Conservation (phyloP, 176 grass and related monocot species). For the Triticum urartu region DNA sequence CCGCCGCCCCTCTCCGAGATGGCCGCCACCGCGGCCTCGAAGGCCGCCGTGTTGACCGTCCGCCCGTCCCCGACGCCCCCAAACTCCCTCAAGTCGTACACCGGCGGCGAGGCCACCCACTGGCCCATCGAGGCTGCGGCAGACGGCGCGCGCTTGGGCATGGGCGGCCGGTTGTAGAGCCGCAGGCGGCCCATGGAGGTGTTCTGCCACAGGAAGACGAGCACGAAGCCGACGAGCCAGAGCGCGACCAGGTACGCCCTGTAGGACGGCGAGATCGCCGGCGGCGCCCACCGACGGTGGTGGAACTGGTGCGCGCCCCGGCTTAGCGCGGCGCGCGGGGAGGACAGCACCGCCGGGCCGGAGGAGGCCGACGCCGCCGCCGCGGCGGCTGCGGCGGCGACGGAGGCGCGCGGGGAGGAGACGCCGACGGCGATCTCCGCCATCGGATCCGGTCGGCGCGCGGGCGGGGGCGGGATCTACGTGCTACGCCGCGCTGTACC, state of each 20-base stretch:
- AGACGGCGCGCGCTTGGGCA: conserved; percentile 36
- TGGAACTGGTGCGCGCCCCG: conserved; percentile 22
- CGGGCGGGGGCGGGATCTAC: conserved; percentile 21
- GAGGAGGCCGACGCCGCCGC: neutral
- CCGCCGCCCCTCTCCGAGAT: conserved; percentile 68
- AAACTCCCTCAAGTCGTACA: conserved; percentile 73
- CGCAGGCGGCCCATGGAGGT: conserved; percentile 38
- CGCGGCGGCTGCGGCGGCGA: neutral
- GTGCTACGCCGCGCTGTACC: conserved; percentile 21
- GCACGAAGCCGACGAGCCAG: conserved; percentile 56
- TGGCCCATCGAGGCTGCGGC: conserved; percentile 11
- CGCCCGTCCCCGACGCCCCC: conserved; percentile 73
- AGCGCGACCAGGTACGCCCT: conserved; percentile 40
- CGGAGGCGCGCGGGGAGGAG: conserved; percentile 40
- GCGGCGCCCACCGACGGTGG: conserved; percentile 35
- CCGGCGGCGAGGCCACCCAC: conserved; percentile 51
- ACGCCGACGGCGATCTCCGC: conserved; percentile 28
- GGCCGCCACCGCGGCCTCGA: conserved; percentile 62
- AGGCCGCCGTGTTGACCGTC: conserved; percentile 64
- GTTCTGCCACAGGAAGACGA: conserved; percentile 72
- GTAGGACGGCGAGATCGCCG: conserved; percentile 19
- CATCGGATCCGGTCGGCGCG: conserved; percentile 31
- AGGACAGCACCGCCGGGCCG: conserved; percentile 15
- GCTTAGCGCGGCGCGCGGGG: conserved; percentile 16
- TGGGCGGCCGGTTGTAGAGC: conserved; percentile 44